Evolutionary conservation across 345 rosid species (phyloP).

Genomic region (Mercurialis annua): DNA sequence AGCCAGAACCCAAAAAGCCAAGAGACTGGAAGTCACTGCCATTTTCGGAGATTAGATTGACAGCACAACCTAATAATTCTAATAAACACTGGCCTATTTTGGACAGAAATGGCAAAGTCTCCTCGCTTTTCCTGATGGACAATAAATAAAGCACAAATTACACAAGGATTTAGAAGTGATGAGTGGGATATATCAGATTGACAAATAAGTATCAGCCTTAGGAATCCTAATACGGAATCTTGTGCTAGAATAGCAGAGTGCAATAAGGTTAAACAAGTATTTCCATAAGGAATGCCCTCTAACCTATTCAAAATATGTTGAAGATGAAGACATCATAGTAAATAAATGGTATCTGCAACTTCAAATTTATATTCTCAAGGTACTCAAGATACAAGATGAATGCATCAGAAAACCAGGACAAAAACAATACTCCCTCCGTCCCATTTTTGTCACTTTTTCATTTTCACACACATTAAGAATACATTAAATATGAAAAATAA

Average conservation of each 20-base stretch:
- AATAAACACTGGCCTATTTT: slow-evolving; percentile 51
- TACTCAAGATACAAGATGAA: not conserved
- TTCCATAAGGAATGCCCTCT: not conserved
- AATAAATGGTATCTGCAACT: not conserved
- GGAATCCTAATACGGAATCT: slow-evolving; percentile 7
- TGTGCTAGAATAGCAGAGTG: not conserved
- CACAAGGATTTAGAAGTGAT: slow-evolving; percentile 2
- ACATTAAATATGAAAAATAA: too few relatives aligned
- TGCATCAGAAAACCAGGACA: slow-evolving; percentile 1
- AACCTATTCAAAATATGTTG: not conserved
- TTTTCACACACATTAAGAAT: too few relatives aligned
- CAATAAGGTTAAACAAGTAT: slow-evolving; percentile 3
- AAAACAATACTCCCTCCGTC: too few relatives aligned
- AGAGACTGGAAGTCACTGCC: slow-evolving; percentile 44
- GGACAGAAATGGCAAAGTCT: slow-evolving; percentile 47
- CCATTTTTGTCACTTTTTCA: too few relatives aligned
- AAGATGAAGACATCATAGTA: not conserved
- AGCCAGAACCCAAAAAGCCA: slow-evolving; percentile 42
- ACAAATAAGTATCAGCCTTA: not conserved
- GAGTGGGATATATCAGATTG: not conserved
- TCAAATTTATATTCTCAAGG: not conserved
- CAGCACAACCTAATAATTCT: slow-evolving; percentile 56
- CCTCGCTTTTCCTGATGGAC: slow-evolving; percentile 55
- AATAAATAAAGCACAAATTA: slow-evolving; percentile 13
- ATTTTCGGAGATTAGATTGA: slow-evolving; percentile 38